A percentile compares a stretch with the other conserved stretches of the same genome.
Evolutionary conservation across 148 eudicot species (phyloP).

Genomic region (Arctostaphylos glauca): DNA sequence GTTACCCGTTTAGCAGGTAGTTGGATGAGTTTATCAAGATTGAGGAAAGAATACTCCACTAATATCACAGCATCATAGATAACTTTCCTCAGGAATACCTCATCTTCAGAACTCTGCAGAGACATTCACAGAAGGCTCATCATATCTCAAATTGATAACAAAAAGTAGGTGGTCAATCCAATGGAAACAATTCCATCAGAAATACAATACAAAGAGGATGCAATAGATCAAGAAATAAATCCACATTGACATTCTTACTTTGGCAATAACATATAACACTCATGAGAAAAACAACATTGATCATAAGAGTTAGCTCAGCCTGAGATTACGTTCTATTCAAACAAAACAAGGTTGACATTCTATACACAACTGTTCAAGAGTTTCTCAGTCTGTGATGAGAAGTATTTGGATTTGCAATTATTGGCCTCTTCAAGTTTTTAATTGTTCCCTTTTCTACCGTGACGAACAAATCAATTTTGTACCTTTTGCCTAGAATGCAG

Average conservation of each 20-base stretch:
- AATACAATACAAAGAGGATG: background rate
- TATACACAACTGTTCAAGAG: background rate
- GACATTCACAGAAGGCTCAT: constrained; percentile 4
- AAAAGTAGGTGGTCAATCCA: background rate
- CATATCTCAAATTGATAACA: background rate
- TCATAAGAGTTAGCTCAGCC: background rate
- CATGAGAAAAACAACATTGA: background rate
- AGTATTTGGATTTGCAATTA: background rate
- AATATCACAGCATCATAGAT: constrained; percentile 50
- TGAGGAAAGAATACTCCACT: constrained; percentile 48
- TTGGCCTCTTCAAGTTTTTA: background rate
- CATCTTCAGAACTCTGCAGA: constrained; percentile 45
- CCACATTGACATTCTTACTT: background rate
- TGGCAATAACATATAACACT: background rate
- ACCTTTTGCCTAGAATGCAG: background rate
- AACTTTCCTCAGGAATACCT: constrained; percentile 38
- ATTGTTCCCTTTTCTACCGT: background rate
- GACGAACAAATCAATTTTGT: background rate
- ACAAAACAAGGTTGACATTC: background rate
- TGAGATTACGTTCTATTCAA: background rate
- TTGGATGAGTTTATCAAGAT: constrained; percentile 26
- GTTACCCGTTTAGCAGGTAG: constrained; percentile 30
- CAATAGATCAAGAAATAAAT: background rate
- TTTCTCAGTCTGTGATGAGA: background rate
- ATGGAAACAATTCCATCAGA: background rate